These are phyloP conservation scores for Umbelopsis sp. DNA, from an alignment of 371 early-diverging fungal species.

Conservation along the genomic window DNA sequence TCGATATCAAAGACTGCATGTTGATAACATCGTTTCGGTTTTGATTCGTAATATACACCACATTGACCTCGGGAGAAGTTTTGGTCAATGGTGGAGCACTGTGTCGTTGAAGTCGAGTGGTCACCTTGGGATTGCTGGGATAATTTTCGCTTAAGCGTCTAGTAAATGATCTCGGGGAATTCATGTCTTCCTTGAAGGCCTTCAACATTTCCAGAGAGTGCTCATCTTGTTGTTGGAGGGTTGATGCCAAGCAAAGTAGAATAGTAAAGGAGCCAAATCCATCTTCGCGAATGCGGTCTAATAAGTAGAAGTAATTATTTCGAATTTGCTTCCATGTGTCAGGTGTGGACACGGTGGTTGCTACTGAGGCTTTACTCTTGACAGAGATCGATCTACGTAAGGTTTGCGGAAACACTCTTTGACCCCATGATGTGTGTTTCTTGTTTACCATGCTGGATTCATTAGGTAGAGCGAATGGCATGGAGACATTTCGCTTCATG, in stretches of 20 bases:
- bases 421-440: constrained; percentile 3
- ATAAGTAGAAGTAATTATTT: constrained; percentile 32
- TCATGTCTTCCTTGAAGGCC: constrained; percentile 24
- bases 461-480: not conserved
- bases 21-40: constrained; percentile 3
- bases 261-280: constrained; percentile 31
- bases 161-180: constrained; percentile 33
- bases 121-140: not conserved
- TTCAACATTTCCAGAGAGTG: constrained; percentile 23
- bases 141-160: constrained; percentile 30
- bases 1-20: not conserved
- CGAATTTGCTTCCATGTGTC: constrained; percentile 38
- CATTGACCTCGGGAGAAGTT: not conserved
- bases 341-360: constrained; percentile 2
- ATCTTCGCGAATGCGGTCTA: constrained; percentile 29
- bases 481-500: constrained; percentile 4
- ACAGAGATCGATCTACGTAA: constrained; percentile 1
- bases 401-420: constrained; percentile 9
- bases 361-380: not conserved
- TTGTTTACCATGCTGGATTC: not conserved
- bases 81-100: constrained; percentile 5
- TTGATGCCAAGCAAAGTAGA: constrained; percentile 37
- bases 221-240: constrained; percentile 21
- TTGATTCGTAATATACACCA: not conserved
- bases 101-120: constrained; percentile 2